Base-by-base conservation (phyloP, 129 eudicot genomes). In the Ambrosia artemisiifolia region DNA sequence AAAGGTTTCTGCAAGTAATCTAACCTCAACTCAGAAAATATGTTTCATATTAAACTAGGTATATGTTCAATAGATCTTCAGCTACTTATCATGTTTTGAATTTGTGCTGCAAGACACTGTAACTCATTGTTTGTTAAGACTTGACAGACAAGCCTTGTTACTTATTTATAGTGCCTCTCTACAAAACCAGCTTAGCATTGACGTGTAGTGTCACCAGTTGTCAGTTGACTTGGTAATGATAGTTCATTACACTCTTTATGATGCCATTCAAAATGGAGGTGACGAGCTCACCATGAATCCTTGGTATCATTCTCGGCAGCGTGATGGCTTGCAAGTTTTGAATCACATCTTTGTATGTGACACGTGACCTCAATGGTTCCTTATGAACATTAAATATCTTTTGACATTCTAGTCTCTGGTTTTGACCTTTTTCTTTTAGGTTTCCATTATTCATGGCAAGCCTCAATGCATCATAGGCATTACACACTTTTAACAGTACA, bases 241-340 rank as follows among this genome's bases (percentile, higher is more conserved):
- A 70, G 19, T 69, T 51, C 49, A 34, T 69, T 53, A 35, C 35
- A 0, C 63, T 32, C 73, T 32, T 24, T 24, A 24, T 69, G 73
- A 34, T 50, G 48, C 44, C 18, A 33, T 54, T 70, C 18, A 4
- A 36, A 54, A 54, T 6, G 30, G 34, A 51, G 57, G 57, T 51
- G 57, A 16, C 6, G 57, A 34, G 14, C 34, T 20, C n/a, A 4
- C 11, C 35, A 11, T 56, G 63, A 55, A 56, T 56, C 63, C 63
- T 11, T 56, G 6, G 35, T 56, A 56, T 56, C 36, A 56, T 9
- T 56, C 35, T 24, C 24, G 35, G 63, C 63, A 19, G 7, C 16
- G 30, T 38, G 65, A 36, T 70, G 51, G 49, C 19, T 36, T 70
- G 65, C 51, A 70, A 54, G 18, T 70, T 53, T 35, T 53, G 49